Base-by-base conservation (phyloP, 805 yeast genomes). In the Candida mattraensis region DNA sequence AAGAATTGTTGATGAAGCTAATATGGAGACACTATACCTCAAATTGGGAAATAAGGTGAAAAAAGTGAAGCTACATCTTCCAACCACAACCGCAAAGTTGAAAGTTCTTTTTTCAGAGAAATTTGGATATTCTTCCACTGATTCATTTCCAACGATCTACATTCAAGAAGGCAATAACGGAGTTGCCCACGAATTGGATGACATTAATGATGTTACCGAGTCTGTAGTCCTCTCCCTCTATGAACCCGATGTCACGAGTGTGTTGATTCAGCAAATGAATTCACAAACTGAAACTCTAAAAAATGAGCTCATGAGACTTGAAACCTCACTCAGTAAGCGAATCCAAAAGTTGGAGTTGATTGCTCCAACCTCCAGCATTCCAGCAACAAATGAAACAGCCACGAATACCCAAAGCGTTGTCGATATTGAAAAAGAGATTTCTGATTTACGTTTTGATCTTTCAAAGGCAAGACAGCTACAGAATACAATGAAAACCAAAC, bases 71-170 rank as follows among this genome's bases (percentile, higher is more conserved):
- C 52, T 74, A 2, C 58, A 57, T 21, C 49, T 67, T 10, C 80
- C 80, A 1, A 58, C 75, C 3, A 61, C 80, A 0, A 52, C 72
- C 30, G 72, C 80, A 3, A 67, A 79, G 3, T 51, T 84, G 22
- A 70, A 93, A 28, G 67, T 87, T 2, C 63, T 85, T 16, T 91
- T 91, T 53, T 85, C 89, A 5, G 96, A 91, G 51, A 85, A 79
- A 49, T 89, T 88, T 63, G 87, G 91, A 2, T 87, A 83, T 56
- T 74, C 91, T 0, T 93, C 95, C 0, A 35, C 47, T 4, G 50
- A 44, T 6, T 61, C 75, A 1, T 87, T 87, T 47, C 97, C 98
- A 0, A 84, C 81, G 9, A 74, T 93, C 18, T 83, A 84, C 49
- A 69, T 88, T 5, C 78, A 72, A 42, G 94, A 86, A 41, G 70